These are phyloP conservation scores for Isabelozyma heimii DNA, from an alignment of 805 yeast genomes.

Conservation along the genomic window DNA sequence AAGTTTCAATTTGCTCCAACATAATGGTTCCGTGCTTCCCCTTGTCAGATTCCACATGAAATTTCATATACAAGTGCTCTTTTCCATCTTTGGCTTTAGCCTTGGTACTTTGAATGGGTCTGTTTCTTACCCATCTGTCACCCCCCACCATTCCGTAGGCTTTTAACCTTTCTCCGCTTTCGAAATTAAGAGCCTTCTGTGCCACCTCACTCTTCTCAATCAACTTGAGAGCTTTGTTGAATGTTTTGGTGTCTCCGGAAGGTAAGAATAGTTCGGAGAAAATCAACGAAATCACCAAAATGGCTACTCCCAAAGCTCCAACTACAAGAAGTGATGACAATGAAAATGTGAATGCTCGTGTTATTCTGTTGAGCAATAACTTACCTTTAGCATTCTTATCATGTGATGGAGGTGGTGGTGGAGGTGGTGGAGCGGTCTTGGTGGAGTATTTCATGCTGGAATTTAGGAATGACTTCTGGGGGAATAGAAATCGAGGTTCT, in stretches of 20 bases:
- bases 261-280: conserved; percentile 82
- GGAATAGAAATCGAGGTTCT: neutral
- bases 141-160: conserved; percentile 76
- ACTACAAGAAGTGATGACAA: conserved; percentile 60
- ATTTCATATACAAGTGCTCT: conserved; percentile 80
- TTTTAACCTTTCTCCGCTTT: conserved; percentile 59
- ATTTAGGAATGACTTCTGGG: neutral
- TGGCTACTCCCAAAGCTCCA: conserved; percentile 69
- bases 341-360: conserved; percentile 60
- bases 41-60: conserved; percentile 73
- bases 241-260: conserved; percentile 86
- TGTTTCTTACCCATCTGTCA: conserved; percentile 83
- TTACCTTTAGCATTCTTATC: conserved; percentile 40
- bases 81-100: conserved; percentile 71
- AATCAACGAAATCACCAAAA: conserved; percentile 66
- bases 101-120: conserved; percentile 74
- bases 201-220: conserved; percentile 67
- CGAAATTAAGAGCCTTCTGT: conserved; percentile 54
- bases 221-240: conserved; percentile 78
- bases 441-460: conserved; percentile 11
- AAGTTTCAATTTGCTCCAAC: conserved; percentile 74
- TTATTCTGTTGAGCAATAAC: conserved; percentile 44
- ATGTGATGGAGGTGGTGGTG: conserved; percentile 34
- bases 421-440: conserved; percentile 29
- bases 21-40: conserved; percentile 67